Evolutionary conservation across 306 rosid genomes (phyloP).

Genomic region (Fragaria iinumae): DNA sequence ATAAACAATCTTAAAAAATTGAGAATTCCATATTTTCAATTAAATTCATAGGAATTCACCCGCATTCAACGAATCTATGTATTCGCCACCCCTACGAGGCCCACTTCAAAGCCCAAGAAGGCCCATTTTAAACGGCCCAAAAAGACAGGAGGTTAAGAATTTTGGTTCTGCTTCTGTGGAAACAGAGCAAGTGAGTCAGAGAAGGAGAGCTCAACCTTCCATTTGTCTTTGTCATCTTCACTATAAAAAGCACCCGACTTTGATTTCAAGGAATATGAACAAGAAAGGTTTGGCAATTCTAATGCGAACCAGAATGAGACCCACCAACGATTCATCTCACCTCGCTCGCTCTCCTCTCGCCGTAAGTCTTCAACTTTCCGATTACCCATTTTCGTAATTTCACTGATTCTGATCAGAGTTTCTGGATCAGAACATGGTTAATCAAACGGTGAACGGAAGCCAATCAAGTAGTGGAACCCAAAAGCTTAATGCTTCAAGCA

Average conservation of each 20-base stretch:
- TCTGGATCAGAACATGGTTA: conserved; percentile 42
- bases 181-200: conserved; percentile 8
- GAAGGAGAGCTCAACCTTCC: conserved; percentile 23
- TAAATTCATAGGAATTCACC: too few species aligned
- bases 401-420: background rate
- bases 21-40: too few species aligned
- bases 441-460: conserved; percentile 36
- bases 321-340: conserved; percentile 38
- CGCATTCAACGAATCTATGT: too few species aligned
- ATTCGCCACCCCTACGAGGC: too few species aligned
- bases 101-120: background rate
- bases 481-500: conserved; percentile 29
- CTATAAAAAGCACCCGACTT: background rate
- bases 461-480: conserved; percentile 34
- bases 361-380: conserved; percentile 35
- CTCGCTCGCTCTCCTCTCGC: conserved; percentile 64
- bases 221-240: background rate
- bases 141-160: background rate
- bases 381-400: background rate
- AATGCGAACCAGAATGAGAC: conserved; percentile 93
- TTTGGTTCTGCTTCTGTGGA: background rate
- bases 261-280: conserved; percentile 38
- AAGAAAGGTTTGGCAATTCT: conserved; percentile 73
- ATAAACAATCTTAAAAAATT: too few species aligned
- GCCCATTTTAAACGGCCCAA: background rate